Conservation (phyloP, 495 filamentous ascomycete species). For the Trichoderma asperelloides region DNA sequence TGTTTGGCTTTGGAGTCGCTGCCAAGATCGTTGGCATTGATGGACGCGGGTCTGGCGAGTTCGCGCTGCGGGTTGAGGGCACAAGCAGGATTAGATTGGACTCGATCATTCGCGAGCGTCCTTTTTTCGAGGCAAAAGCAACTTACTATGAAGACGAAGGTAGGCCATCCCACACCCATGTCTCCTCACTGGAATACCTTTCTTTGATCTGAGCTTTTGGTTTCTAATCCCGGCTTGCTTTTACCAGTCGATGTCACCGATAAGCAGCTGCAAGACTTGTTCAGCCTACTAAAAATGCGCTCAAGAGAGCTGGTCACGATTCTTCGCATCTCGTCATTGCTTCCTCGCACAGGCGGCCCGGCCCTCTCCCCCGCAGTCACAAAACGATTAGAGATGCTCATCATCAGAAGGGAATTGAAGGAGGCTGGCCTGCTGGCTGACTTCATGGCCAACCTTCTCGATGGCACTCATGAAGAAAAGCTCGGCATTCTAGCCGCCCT, state of each 20-base stretch:
- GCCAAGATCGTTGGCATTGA: constrained; percentile 80
- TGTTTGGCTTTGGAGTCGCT: constrained; percentile 68
- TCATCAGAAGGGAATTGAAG: constrained; percentile 61
- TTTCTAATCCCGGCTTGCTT: constrained; percentile 16
- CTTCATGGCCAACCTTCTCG: constrained; percentile 87
- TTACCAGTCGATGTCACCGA: constrained; percentile 33
- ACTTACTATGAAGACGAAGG: constrained; percentile 47
- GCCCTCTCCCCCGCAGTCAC: constrained; percentile 75
- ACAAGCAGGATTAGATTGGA: constrained; percentile 66
- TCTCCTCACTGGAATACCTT: background rate
- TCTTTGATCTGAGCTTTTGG: background rate
- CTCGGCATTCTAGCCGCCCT: constrained; percentile 70
- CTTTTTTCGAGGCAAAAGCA: constrained; percentile 78
- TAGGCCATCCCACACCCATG: constrained; percentile 20
- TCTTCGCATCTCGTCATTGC: constrained; percentile 64
- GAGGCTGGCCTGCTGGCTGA: constrained; percentile 89
- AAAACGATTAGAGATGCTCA: constrained; percentile 74
- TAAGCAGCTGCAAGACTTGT: constrained; percentile 53
- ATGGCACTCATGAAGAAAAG: constrained; percentile 80
- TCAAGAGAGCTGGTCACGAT: constrained; percentile 76
- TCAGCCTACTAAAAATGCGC: constrained; percentile 69
- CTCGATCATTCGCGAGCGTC: constrained; percentile 64
- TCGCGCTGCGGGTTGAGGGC: constrained; percentile 79
- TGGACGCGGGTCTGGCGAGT: constrained; percentile 66
- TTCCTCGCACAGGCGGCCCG: constrained; percentile 51